These are phyloP conservation scores for Candida sp. DNA, from an alignment of 1,139 yeast species.

Conservation along the genomic window DNA sequence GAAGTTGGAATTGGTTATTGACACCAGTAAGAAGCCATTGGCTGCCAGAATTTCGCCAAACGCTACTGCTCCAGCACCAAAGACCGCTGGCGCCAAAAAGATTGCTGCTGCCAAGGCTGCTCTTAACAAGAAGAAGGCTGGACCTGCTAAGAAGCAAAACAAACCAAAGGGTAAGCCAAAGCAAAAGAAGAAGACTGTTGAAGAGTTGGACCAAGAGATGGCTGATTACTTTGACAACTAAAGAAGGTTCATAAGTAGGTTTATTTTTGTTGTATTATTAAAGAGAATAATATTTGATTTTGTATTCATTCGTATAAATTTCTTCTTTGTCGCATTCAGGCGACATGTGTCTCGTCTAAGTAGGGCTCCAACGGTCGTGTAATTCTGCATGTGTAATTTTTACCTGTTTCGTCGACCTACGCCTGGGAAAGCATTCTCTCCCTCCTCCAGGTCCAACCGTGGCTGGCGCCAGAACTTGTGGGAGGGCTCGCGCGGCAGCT, in stretches of 20 bases:
- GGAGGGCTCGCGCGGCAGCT: too few species aligned
- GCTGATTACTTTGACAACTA: constrained; percentile 67
- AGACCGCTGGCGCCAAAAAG: constrained; percentile 27
- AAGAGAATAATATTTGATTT: background rate
- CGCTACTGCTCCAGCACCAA: constrained; percentile 23
- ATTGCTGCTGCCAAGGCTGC: constrained; percentile 27
- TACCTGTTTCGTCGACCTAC: background rate
- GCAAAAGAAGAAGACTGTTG: constrained; percentile 76
- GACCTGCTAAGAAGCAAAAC: constrained; percentile 20
- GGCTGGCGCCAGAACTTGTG: too few species aligned
- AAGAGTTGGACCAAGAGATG: constrained; percentile 94
- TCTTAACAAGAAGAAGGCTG: constrained; percentile 26
- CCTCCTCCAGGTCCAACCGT: too few species aligned
- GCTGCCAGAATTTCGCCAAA: constrained; percentile 61
- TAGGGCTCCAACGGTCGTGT: background rate
- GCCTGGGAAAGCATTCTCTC: background rate
- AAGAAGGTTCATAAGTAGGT: background rate
- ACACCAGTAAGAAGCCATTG: constrained; percentile 81
- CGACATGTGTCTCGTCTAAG: background rate
- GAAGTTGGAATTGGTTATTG: constrained; percentile 85
- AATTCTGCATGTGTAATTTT: background rate
- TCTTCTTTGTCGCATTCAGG: background rate
- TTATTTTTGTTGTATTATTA: constrained; percentile 1
- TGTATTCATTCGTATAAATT: background rate
- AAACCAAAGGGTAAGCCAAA: constrained; percentile 37